A percentile compares a stretch with the other conserved stretches of the same genome.
phyloP scores from a whole-genome alignment of 2,329 filamentous ascomycete genomes.

The Paecilomyces formosus region DNA sequence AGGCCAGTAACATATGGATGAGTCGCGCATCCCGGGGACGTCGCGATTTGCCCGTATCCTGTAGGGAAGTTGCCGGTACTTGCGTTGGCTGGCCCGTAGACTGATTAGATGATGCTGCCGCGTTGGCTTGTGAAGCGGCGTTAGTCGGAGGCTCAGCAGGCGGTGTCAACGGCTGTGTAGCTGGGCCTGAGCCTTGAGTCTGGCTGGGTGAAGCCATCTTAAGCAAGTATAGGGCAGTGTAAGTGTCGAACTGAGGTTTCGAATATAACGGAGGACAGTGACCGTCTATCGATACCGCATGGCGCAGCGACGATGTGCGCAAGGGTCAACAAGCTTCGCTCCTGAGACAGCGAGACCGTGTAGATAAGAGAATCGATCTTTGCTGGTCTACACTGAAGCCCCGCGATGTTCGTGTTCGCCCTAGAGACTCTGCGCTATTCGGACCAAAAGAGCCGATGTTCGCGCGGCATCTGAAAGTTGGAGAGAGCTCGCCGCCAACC shows the following conservation, averaged over 20 bases:
- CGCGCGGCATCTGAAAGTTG: background rate
- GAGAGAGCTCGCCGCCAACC: background rate
- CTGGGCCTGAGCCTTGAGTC: slow-evolving; percentile 20
- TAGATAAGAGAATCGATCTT: background rate
- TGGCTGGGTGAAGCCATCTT: slow-evolving; percentile 29
- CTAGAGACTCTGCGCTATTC: background rate
- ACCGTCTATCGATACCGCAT: background rate
- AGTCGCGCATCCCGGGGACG: slow-evolving; percentile 44
- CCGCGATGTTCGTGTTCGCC: background rate
- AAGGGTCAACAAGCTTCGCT: background rate
- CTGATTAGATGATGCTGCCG: slow-evolving; percentile 9
- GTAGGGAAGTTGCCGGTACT: slow-evolving; percentile 36
- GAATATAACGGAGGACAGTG: background rate
- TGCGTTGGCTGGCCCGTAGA: slow-evolving; percentile 24
- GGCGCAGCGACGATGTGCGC: background rate
- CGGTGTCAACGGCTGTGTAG: slow-evolving; percentile 35
- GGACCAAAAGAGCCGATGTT: background rate
- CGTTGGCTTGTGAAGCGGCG: slow-evolving; percentile 15
- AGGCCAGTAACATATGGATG: slow-evolving; percentile 44
- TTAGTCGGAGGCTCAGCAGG: slow-evolving; percentile 31
- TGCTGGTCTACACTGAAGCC: background rate
- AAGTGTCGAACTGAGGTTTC: background rate
- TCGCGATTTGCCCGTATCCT: slow-evolving; percentile 40
- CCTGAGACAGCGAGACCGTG: background rate
- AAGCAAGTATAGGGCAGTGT: background rate